Evolutionary conservation across 352 stramenopile genomes (phyloP), one percentile per base, ranked within the genome.

Genomic region (Phytophthora pistaciae): DNA sequence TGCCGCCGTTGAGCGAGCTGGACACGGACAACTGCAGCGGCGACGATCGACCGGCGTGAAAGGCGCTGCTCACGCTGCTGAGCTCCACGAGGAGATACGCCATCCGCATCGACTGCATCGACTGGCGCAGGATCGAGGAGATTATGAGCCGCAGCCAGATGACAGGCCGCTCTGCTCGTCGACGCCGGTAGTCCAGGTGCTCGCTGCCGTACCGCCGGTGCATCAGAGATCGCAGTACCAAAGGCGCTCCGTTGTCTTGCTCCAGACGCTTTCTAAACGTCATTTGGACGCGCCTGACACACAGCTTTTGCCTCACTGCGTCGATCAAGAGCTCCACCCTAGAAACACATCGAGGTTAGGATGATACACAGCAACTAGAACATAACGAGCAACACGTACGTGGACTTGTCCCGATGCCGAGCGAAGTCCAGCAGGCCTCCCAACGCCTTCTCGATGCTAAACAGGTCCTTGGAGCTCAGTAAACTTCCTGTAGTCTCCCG

Each of bases 201-300:
- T 67, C 71, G 7, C 54, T 87, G 5, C 80, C 79, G 23, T 95
- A 96, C 14, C 73, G 73, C 9, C 72, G 80, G 36, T 94, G 88
- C 70, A 97, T 78, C 7, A 96, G 64, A 6, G 87, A 69, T 21
- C 91, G 83, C 82, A 97, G 92, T 8, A 81, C 78, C 3, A 96
- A 73, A 1, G 91, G 91, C 0, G 87, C 86, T 2, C 90, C 87
- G 10, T 89, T 60, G 29, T 94, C 88, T 13, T 78, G 77, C 25
- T 75, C 64, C n/a, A 96, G 49, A n/a, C 91, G 82, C 52, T 78
- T 78, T 3, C 90, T 84, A 56, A 95, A 97, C 3, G 74, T 80
- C 10, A 68, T n/a, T 54, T 97, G 91, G 8, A 97, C 77, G 1
- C 87, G 85, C 46, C 83, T 66, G 25, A 95, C 84, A 10, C 85